Evolutionary conservation across 768 basidiomycete genomes (phyloP).

Genomic region (Mycena amicta): DNA sequence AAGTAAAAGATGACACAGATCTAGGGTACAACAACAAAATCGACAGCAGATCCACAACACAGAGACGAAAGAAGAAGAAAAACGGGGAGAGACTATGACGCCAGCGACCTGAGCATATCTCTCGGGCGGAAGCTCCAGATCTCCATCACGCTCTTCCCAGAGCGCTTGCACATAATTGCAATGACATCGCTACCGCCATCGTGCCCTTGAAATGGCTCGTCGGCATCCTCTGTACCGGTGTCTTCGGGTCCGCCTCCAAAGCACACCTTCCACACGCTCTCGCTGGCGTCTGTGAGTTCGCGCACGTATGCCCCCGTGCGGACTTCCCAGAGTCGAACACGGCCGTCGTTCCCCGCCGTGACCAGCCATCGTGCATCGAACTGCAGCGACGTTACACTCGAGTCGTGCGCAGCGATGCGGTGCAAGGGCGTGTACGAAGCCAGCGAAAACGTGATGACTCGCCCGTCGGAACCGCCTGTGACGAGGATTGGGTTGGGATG

Average conservation of each 20-base stretch:
- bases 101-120: slow-evolving; percentile 24
- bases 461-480: slow-evolving; percentile 78
- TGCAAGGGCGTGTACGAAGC: slow-evolving; percentile 46
- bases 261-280: slow-evolving; percentile 89
- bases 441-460: slow-evolving; percentile 75
- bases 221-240: slow-evolving; percentile 6
- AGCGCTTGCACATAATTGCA: slow-evolving; percentile 80
- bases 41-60: background rate
- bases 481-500: slow-evolving; percentile 71
- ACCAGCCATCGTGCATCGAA: slow-evolving; percentile 83
- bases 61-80: background rate
- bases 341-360: slow-evolving; percentile 84
- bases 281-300: slow-evolving; percentile 75
- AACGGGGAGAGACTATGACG: no score
- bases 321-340: slow-evolving; percentile 73
- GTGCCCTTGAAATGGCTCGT: slow-evolving; percentile 53
- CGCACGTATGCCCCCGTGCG: slow-evolving; percentile 69
- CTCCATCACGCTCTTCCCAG: slow-evolving; percentile 84
- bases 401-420: slow-evolving; percentile 86
- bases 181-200: slow-evolving; percentile 58
- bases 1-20: slow-evolving; percentile 7
- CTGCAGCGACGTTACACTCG: slow-evolving; percentile 84
- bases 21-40: slow-evolving; percentile 3
- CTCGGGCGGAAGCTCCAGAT: slow-evolving; percentile 75
- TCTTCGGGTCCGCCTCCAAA: slow-evolving; percentile 41